Evolutionary conservation across 2,329 filamentous ascomycete species (phyloP), one percentile per base, ranked within the genome.

Genomic region (Boeremia exigua): DNA sequence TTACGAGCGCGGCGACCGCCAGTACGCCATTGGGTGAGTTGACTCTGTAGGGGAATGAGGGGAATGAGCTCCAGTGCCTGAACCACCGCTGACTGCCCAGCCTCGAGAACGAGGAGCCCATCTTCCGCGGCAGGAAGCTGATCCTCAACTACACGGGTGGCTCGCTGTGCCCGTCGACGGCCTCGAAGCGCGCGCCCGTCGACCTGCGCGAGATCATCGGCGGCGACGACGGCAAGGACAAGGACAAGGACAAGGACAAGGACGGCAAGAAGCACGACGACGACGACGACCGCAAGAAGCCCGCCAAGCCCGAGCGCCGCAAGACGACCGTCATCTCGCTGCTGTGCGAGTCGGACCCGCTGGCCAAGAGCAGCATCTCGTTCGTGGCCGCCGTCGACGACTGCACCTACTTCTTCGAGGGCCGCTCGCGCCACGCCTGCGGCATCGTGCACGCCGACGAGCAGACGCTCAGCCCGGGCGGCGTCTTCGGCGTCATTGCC

Each of bases 391-490:
- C 93, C 6, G 88, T 91, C 36, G 93, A 98, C 72, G 89, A 96
- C 57, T 99, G 95, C 81, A 87, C 91, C 28, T 99, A 98, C 78
- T 90, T 96, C 77, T 99, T 99, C 79, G 93, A 98, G 75, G 88
- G 93, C 45, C 89, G 94, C 62, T 95, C 91, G 23, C 83, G 86
- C 40, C 89, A 92, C 63, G 94, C 93, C 10, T 99, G 95, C 82
- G 91, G 78, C 77, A 93, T 80, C 80, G 81, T 86, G 25, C 83
- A 85, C 52, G 78, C 79, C 9, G 81, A 81, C 58, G 80, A 81
- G 43, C 82, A 86, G 54, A 81, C 81, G 10, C 88, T 81, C 77
- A 90, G 70, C 79, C 95, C 76, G 69, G 90, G 73, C 78, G 92
- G 80, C 76, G 84, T 99, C 11, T 99, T 99, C 72, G 90, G 90